phyloP scores from a whole-genome alignment of 768 basidiomycete genomes.

The Filobasidium floriforme region DNA sequence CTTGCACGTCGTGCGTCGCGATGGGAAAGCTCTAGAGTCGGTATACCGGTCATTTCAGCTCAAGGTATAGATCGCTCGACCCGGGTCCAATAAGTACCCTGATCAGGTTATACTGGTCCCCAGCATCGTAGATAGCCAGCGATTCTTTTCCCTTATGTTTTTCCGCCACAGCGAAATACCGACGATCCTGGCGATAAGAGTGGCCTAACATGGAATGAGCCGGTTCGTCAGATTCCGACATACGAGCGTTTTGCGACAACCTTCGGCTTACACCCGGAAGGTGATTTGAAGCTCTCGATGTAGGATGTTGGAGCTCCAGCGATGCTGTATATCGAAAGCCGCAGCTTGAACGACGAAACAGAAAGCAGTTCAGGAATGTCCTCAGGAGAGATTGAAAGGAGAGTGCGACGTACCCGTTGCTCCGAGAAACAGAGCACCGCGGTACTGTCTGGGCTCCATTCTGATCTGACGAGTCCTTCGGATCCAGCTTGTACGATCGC shows the following conservation, averaged over 20 bases:
- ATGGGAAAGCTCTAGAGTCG: slow-evolving; percentile 66
- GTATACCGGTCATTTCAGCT: no score
- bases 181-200: slow-evolving; percentile 55
- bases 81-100: slow-evolving; percentile 26
- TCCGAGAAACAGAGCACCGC: slow-evolving; percentile 82
- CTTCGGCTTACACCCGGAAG: slow-evolving; percentile 58
- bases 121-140: slow-evolving; percentile 68
- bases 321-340: slow-evolving; percentile 79
- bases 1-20: slow-evolving; percentile 55
- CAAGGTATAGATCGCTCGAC: background rate
- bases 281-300: slow-evolving; percentile 68
- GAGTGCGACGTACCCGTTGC: slow-evolving; percentile 66
- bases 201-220: slow-evolving; percentile 23
- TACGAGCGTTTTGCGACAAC: background rate
- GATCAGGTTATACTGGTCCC: slow-evolving; percentile 29
- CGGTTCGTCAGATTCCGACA: no score
- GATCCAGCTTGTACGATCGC: slow-evolving; percentile 53
- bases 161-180: slow-evolving; percentile 78
- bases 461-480: slow-evolving; percentile 76
- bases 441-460: slow-evolving; percentile 83
- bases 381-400: no score
- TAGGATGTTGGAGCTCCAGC: slow-evolving; percentile 60
- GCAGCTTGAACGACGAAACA: slow-evolving; percentile 52
- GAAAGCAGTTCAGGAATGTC: no score
- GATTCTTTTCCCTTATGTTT: slow-evolving; percentile 84